Base-by-base conservation (phyloP, 768 basidiomycete species). In the Chalciporus sphaerocephalus region DNA sequence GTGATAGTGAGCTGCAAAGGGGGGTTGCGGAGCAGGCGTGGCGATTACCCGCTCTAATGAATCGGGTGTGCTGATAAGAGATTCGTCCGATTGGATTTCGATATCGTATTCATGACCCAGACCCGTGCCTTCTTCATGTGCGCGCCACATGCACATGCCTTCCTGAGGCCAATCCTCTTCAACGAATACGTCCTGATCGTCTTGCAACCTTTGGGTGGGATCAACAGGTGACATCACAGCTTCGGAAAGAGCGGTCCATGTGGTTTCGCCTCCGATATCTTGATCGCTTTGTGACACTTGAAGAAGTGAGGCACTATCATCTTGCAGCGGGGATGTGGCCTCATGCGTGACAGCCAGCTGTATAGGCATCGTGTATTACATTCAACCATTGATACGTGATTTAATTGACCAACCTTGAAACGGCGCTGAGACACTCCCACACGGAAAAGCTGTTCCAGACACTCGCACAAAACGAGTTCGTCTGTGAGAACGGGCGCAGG, bases 361-460 rank as follows among this genome's bases (percentile, higher is more conserved):
- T 17, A 37, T 32, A 48, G 46, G 33, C 18, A 36, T 22, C 37
- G 34, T 23, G 36, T 51, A 42, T 40, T 38, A 54, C 35, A 34
- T 10, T 15, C 34, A 34, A 6, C 24, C 39, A 27, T 27, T 16
- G 32, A 42, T 42, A 41, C 21, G n/a, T 25, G 17, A 49, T 10
- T 35, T 41, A 39, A 48, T 44, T 21, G 33, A 59, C 60, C 47
- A 50, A 78, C 80, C 75, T 77, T 78, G 61, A 78, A 76, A 36
- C 53, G 67, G 12, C 67, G 66, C 9, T 67, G 69, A 34, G 69
- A 67, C 54, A 76, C 60, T 9, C 70, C 68, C 40, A 54, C 46
- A 43, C 69, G 66, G 51, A 74, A 79, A 21, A 77, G 53, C 34
- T 64, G 62, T 46, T 76, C 73, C 64, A 81, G 56, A 16, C 69